A percentile compares a stretch with the other conserved stretches of the same genome.
Conservation (phyloP, 768 basidiomycete species). For the Pleurotus platypus region DNA sequence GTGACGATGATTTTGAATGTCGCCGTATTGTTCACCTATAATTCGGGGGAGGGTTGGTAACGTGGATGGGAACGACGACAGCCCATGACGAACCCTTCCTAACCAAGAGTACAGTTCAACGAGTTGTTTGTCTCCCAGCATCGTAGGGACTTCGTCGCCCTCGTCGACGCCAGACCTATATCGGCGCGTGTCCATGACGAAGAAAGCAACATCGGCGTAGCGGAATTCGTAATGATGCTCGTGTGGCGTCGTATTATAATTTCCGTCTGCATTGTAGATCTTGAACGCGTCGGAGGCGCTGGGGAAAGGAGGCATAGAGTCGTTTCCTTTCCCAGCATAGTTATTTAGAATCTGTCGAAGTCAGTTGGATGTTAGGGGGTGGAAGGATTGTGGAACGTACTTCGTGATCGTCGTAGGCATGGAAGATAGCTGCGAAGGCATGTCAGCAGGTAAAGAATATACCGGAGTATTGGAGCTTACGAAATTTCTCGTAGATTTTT, state of each 20-base stretch:
- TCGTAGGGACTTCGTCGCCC: constrained; percentile 43
- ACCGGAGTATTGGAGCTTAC: constrained; percentile 35
- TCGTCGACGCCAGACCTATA: constrained; percentile 45
- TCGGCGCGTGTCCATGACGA: constrained; percentile 72
- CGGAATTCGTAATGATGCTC: constrained; percentile 58
- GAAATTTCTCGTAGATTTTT: constrained; percentile 65
- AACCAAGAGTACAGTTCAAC: constrained; percentile 63
- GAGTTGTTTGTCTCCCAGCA: constrained; percentile 69
- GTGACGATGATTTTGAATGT: constrained; percentile 78
- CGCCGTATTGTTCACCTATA: constrained; percentile 61
- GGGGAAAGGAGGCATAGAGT: constrained; percentile 48
- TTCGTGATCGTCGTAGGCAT: constrained; percentile 76
- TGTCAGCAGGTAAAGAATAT: not conserved
- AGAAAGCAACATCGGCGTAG: constrained; percentile 69
- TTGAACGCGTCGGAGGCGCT: constrained; percentile 58
- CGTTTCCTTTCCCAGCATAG: constrained; percentile 54
- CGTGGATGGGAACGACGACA: not conserved
- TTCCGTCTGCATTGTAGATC: constrained; percentile 60
- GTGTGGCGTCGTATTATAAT: constrained; percentile 50
- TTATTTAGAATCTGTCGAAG: constrained; percentile 56
- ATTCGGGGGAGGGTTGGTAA: not conserved
- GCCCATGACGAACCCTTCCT: constrained; percentile 32
- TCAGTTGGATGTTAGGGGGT: too few relatives aligned
- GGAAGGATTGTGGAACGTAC: constrained; percentile 21
- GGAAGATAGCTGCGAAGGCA: constrained; percentile 50